Conservation (phyloP, 176 grass and related monocot species). For the Otatea glauca region DNA sequence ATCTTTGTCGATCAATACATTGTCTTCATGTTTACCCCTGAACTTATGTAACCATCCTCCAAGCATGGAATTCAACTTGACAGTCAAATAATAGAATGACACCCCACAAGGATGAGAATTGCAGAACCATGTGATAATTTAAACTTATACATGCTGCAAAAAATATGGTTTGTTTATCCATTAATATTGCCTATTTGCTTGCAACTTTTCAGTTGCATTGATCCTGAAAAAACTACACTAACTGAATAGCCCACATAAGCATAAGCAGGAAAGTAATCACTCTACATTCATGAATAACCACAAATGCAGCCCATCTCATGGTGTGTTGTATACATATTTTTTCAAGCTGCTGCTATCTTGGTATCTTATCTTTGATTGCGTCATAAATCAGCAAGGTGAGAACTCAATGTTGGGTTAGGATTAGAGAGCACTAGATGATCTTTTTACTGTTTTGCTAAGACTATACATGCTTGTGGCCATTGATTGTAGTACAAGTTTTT, state of each 20-base stretch:
- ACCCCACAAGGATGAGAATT: neutral
- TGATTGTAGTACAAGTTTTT: neutral
- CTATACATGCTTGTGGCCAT: neutral
- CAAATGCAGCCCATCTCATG: neutral
- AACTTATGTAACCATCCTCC: neutral
- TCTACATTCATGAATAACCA: neutral
- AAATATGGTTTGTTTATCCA: neutral
- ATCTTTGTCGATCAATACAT: neutral
- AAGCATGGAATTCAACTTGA: neutral
- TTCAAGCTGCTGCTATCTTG: too few relatives aligned
- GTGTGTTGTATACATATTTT: neutral
- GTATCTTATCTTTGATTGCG: neutral
- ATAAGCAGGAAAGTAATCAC: neutral
- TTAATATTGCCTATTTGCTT: neutral
- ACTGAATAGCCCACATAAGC: neutral
- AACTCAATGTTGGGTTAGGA: neutral
- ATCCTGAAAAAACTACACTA: neutral
- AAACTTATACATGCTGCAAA: neutral
- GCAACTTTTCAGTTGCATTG: slow-evolving; percentile 9
- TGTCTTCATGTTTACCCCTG: neutral
- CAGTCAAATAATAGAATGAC: neutral
- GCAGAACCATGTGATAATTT: neutral
- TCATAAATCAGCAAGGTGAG: neutral
- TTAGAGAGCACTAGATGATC: neutral
- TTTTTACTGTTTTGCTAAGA: neutral